These are phyloP conservation scores for Laburnicola sp. DNA, from an alignment of 2,329 filamentous ascomycete species.

Conservation along the genomic window DNA sequence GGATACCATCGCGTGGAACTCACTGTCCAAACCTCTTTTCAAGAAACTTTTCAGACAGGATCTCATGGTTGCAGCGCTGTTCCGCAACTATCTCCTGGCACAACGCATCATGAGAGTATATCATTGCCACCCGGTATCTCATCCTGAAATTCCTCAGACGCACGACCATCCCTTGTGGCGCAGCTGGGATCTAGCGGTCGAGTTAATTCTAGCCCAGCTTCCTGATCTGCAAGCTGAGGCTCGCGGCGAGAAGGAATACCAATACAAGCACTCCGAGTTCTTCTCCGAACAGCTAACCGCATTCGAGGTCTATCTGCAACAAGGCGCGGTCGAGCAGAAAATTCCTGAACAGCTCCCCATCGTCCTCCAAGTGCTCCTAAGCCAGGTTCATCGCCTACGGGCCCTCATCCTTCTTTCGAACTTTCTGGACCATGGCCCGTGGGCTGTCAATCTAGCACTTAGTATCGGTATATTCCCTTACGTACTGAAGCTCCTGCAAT, in stretches of 20 bases:
- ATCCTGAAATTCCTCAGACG: slow-evolving; percentile 88
- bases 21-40: slow-evolving; percentile 83
- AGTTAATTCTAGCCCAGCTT: slow-evolving; percentile 89
- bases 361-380: slow-evolving; percentile 91
- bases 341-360: slow-evolving; percentile 94
- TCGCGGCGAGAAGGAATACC: slow-evolving; percentile 75
- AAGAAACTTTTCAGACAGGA: slow-evolving; percentile 97
- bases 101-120: slow-evolving; percentile 97
- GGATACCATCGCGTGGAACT: slow-evolving; percentile 98
- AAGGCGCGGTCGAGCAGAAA: slow-evolving; percentile 81
- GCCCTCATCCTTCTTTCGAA: slow-evolving; percentile 89
- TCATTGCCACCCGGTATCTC: slow-evolving; percentile 91
- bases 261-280: slow-evolving; percentile 93
- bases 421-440: slow-evolving; percentile 92
- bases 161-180: slow-evolving; percentile 95
- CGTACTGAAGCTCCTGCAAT: slow-evolving; percentile 94
- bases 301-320: slow-evolving; percentile 90
- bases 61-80: slow-evolving; percentile 97
- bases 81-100: slow-evolving; percentile 91
- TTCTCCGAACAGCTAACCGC: slow-evolving; percentile 97
- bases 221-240: slow-evolving; percentile 78
- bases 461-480: slow-evolving; percentile 99
- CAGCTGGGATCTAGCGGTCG: slow-evolving; percentile 96
- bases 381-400: slow-evolving; percentile 88
- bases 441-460: slow-evolving; percentile 96